Conservation (phyloP, 148 eudicot genomes). For the Cornus controversa region DNA sequence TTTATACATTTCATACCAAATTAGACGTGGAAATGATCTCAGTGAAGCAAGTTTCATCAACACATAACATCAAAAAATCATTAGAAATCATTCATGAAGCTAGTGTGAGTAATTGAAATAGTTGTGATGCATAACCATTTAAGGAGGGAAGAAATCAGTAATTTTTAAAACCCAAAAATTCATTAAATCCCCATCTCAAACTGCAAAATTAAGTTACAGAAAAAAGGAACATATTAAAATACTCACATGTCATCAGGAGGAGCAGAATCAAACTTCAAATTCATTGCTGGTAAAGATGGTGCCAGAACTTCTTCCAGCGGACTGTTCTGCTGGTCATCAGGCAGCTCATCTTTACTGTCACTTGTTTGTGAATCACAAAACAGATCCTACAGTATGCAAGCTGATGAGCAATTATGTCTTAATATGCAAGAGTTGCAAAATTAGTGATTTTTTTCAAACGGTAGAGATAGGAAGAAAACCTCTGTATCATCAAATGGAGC, state of each 20-base stretch:
- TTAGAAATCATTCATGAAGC: not conserved
- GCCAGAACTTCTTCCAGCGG: slow-evolving; percentile 55
- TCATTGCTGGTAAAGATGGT: slow-evolving; percentile 67
- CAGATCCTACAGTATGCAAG: slow-evolving; percentile 56
- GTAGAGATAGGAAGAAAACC: slow-evolving; percentile 36
- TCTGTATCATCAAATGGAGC: slow-evolving; percentile 74
- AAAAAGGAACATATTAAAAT: slow-evolving; percentile 3
- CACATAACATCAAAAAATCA: not conserved
- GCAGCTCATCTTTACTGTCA: slow-evolving; percentile 33
- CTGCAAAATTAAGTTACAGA: not conserved
- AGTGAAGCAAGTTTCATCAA: not conserved
- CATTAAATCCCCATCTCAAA: slow-evolving; percentile 2
- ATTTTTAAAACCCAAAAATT: not conserved
- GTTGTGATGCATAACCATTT: not conserved
- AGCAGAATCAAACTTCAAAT: slow-evolving; percentile 77
- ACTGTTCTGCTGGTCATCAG: slow-evolving; percentile 30
- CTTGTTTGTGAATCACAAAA: slow-evolving; percentile 55
- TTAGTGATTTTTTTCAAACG: slow-evolving; percentile 6
- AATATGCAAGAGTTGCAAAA: slow-evolving; percentile 6
- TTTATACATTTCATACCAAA: not conserved
- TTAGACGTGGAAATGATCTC: not conserved
- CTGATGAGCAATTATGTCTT: not conserved
- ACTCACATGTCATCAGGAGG: slow-evolving; percentile 67
- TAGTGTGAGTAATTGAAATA: not conserved
- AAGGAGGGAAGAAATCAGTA: not conserved